phyloP scores from a whole-genome alignment of 441 rosid genomes.

The Bocquillonia castaneifolia region DNA sequence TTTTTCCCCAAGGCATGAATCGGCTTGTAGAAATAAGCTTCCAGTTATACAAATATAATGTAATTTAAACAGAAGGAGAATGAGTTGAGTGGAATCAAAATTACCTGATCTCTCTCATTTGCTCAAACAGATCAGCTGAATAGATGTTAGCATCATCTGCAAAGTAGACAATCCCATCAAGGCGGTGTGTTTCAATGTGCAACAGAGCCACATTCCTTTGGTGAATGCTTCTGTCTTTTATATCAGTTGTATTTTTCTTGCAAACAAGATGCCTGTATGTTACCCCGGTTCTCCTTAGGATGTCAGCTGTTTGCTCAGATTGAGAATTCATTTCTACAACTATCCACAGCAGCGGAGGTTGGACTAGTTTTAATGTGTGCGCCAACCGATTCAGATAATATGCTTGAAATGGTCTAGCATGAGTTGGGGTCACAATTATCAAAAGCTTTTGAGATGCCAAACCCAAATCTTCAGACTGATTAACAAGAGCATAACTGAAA shows the following conservation, averaged over 20 bases:
- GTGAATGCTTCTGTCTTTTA: conserved; percentile 40
- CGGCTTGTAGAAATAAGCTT: not conserved
- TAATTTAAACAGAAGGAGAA: not conserved
- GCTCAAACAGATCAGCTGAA: conserved; percentile 45
- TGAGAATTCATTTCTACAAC: conserved; percentile 59
- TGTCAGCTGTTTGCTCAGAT: conserved; percentile 50
- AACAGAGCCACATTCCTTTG: conserved; percentile 57
- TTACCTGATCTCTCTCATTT: conserved; percentile 58
- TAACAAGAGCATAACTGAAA: conserved; percentile 12
- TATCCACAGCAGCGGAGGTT: conserved; percentile 61
- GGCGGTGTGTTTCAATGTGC: conserved; percentile 56
- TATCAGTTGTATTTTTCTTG: conserved; percentile 44
- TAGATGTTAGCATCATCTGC: conserved; percentile 45
- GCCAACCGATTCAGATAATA: conserved; percentile 50
- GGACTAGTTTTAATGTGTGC: conserved; percentile 38
- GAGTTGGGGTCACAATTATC: conserved; percentile 55
- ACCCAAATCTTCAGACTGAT: conserved; percentile 26
- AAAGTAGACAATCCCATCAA: conserved; percentile 58
- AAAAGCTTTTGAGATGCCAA: conserved; percentile 36
- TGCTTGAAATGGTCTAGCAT: conserved; percentile 36
- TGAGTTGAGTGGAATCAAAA: not conserved
- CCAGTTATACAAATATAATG: not conserved
- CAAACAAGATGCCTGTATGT: conserved; percentile 63
- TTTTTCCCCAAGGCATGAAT: not conserved
- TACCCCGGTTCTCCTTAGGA: conserved; percentile 48